A percentile compares a stretch with the other conserved stretches of the same genome.
Conservation (phyloP, 768 basidiomycete species). For the Pluteus cervinus region DNA sequence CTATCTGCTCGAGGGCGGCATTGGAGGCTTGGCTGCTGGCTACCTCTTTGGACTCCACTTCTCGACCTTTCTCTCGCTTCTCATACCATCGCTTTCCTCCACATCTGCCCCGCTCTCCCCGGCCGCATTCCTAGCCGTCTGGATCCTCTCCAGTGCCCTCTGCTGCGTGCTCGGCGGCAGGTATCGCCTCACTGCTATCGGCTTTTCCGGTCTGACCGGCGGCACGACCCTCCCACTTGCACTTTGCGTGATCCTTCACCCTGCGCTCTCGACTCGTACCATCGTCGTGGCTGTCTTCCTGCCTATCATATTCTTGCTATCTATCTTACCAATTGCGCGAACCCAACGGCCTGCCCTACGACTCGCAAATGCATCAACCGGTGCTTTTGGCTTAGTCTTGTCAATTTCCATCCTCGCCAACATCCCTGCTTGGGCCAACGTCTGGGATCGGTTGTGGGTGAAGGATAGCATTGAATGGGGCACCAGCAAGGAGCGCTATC, state of each 20-base stretch:
- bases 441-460: constrained; percentile 61
- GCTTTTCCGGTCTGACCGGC: constrained; percentile 44
- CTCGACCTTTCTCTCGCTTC: constrained; percentile 52
- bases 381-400: constrained; percentile 50
- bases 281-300: constrained; percentile 31
- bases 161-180: constrained; percentile 48
- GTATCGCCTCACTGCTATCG: constrained; percentile 45
- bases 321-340: constrained; percentile 20
- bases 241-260: constrained; percentile 49
- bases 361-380: constrained; percentile 44
- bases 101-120: constrained; percentile 34
- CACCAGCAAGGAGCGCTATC: constrained; percentile 45
- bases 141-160: constrained; percentile 46
- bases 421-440: constrained; percentile 49
- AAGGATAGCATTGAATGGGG: constrained; percentile 46
- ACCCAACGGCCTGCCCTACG: constrained; percentile 44
- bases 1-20: constrained; percentile 47
- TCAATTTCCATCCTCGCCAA: constrained; percentile 48
- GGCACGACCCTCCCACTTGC: constrained; percentile 40
- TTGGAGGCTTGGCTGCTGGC: constrained; percentile 56
- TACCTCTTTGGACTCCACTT: constrained; percentile 62
- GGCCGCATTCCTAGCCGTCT: constrained; percentile 52
- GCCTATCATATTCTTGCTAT: constrained; percentile 25
- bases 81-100: constrained; percentile 46
- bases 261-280: constrained; percentile 41